A percentile compares a stretch with the other conserved stretches of the same genome.
These are phyloP conservation scores for Microbotryomycetes sp. DNA, from an alignment of 1,284 basidiomycete species.

Conservation along the genomic window DNA sequence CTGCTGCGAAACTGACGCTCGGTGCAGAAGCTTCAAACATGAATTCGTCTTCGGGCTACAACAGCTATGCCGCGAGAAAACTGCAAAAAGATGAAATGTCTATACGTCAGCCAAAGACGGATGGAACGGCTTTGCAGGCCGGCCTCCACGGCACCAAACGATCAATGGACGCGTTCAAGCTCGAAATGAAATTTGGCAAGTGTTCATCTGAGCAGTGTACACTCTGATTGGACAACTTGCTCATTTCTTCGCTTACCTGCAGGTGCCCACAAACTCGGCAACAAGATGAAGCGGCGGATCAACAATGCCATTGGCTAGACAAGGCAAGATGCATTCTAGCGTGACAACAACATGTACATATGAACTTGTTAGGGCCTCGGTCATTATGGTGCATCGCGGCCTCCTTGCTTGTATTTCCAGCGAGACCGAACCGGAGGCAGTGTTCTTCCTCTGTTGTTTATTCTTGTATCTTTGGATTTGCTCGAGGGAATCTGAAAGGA, in stretches of 20 bases:
- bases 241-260: not conserved
- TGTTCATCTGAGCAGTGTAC: too few species aligned
- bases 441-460: too few species aligned
- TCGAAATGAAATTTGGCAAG: slow-evolving; percentile 23
- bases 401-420: too few species aligned
- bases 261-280: not conserved
- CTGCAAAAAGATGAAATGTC: not conserved
- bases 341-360: too few species aligned
- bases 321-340: too few species aligned
- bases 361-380: too few species aligned
- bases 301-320: not conserved
- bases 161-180: slow-evolving; percentile 29
- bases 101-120: slow-evolving; percentile 13
- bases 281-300: not conserved
- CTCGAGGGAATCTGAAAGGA: too few species aligned
- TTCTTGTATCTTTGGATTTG: too few species aligned
- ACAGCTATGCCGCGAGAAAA: slow-evolving; percentile 10
- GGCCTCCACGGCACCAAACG: slow-evolving; percentile 31
- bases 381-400: too few species aligned
- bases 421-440: too few species aligned
- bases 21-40: not conserved
- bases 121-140: slow-evolving; percentile 23
- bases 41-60: slow-evolving; percentile 18
- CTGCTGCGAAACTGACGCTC: slow-evolving; percentile 15
- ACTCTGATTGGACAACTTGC: too few species aligned